Percentiles rank a stretch among this genome's conserved stretches.
Evolutionary conservation across 1,284 basidiomycete genomes (phyloP).

Genomic region (Marasmius fiardii): DNA sequence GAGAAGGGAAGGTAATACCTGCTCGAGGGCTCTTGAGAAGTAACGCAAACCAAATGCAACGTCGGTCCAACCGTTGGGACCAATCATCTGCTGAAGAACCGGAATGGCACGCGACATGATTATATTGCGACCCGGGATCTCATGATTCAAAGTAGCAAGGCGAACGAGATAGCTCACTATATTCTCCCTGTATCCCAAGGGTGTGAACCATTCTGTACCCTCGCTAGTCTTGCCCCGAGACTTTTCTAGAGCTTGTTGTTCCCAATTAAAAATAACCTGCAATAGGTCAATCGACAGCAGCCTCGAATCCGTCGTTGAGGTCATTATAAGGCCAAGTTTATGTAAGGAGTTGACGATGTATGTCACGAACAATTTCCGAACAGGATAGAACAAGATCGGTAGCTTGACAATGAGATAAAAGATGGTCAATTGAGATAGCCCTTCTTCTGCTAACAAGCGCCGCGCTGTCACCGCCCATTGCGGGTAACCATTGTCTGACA

Average conservation of each 20-base stretch:
- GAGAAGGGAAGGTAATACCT: conserved; percentile 48
- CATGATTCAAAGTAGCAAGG: conserved; percentile 74
- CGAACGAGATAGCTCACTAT: conserved; percentile 94
- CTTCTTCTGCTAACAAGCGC: conserved; percentile 88
- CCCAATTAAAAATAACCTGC: conserved; percentile 88
- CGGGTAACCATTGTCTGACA: conserved; percentile 61
- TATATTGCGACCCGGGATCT: conserved; percentile 59
- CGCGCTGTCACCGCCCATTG: conserved; percentile 91
- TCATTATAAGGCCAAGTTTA: conserved; percentile 81
- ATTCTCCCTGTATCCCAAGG: conserved; percentile 80
- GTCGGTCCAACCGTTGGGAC: conserved; percentile 87
- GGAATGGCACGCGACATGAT: conserved; percentile 77
- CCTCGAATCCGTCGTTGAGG: conserved; percentile 80
- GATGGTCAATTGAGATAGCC: conserved; percentile 82
- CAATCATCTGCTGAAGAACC: conserved; percentile 81
- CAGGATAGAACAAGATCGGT: conserved; percentile 89
- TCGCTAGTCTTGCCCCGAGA: conserved; percentile 16
- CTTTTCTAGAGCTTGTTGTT: conserved; percentile 54
- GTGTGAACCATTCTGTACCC: conserved; percentile 62
- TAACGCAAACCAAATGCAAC: conserved; percentile 91
- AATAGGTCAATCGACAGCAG: conserved; percentile 80
- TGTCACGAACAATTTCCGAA: conserved; percentile 92
- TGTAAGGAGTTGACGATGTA: conserved; percentile 91
- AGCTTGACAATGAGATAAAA: conserved; percentile 94
- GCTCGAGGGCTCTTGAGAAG: conserved; percentile 81